Evolutionary conservation across 2,329 filamentous ascomycete genomes (phyloP), one percentile per base, ranked within the genome.

Genomic region (Zymoseptoria passerinii): DNA sequence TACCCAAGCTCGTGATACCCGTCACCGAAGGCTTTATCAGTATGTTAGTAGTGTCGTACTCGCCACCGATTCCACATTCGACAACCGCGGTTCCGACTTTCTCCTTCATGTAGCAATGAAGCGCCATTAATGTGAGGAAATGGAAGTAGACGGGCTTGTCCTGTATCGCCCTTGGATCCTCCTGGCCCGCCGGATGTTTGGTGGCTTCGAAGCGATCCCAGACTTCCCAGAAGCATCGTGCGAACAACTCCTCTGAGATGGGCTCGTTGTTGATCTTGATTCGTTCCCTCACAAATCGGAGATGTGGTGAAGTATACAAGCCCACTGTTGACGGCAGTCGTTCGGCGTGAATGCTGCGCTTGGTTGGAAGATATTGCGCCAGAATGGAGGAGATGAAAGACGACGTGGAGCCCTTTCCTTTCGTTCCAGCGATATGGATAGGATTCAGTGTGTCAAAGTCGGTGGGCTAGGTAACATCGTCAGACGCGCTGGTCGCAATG

Each of bases 51-150:
- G 88, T 88, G 70, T 97, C 92, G 68, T 91, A 91, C 74, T 96
- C 90, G 53, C 92, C 94, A 16, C 94, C 94, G 63, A 97, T 95
- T 0, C 94, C 94, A 68, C 90, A 95, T 75, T 99, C 94, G 35
- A 97, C 81, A 8, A 97, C 84, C 0, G 90, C 92, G 18, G 84
- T 84, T 62, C 86, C 80, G 0, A 96, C 85, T 0, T 87, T 86
- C 71, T 94, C 87, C 52, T 80, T 73, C 27, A 95, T 69, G 66
- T 95, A 99, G 1, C 86, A 81, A 68, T 95, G 91, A 67, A 95
- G 83, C 1, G 92, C 92, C 76, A 96, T 82, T 44, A 99, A 79
- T 0, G 92, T 96, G 69, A 99, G 73, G 70, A 89, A 96, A 28
- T 92, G 87, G 73, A 97, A 97, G 74, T 95, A 97, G 54, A 91